Evolutionary conservation across 805 yeast species (phyloP).

Genomic region (Cyberlindnera nakhonratchasimensis): DNA sequence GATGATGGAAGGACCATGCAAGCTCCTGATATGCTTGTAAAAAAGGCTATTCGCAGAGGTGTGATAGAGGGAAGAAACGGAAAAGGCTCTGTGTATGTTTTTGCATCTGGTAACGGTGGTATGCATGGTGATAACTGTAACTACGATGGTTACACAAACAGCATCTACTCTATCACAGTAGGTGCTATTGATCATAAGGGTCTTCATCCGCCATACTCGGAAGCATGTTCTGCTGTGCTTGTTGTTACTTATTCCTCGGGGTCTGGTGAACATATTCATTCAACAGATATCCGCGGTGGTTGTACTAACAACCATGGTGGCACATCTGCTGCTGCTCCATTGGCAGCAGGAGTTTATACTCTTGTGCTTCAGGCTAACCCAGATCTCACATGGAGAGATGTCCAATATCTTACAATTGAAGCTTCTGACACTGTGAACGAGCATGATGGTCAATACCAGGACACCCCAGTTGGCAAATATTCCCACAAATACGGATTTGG

Average conservation of each 20-base stretch:
- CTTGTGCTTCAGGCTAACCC: slow-evolving; percentile 82
- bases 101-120: slow-evolving; percentile 96
- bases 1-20: slow-evolving; percentile 88
- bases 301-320: slow-evolving; percentile 88
- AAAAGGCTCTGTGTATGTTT: slow-evolving; percentile 87
- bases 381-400: slow-evolving; percentile 89
- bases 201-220: slow-evolving; percentile 84
- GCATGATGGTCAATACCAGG: slow-evolving; percentile 69
- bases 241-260: slow-evolving; percentile 93
- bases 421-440: slow-evolving; percentile 68
- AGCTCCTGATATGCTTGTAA: slow-evolving; percentile 75
- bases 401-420: slow-evolving; percentile 77
- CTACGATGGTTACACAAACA: slow-evolving; percentile 95
- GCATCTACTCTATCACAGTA: slow-evolving; percentile 91
- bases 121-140: slow-evolving; percentile 83
- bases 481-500: slow-evolving; percentile 93
- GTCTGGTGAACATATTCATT: slow-evolving; percentile 81
- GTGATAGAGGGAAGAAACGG: slow-evolving; percentile 74
- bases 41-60: slow-evolving; percentile 82
- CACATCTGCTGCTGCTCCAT: slow-evolving; percentile 97
- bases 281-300: slow-evolving; percentile 69
- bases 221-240: slow-evolving; percentile 91
- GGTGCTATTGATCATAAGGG: slow-evolving; percentile 91
- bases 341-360: slow-evolving; percentile 94
- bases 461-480: slow-evolving; percentile 60